These are phyloP conservation scores for Davidsoniella eucalypti DNA, from an alignment of 2,329 filamentous ascomycete species.

Conservation along the genomic window DNA sequence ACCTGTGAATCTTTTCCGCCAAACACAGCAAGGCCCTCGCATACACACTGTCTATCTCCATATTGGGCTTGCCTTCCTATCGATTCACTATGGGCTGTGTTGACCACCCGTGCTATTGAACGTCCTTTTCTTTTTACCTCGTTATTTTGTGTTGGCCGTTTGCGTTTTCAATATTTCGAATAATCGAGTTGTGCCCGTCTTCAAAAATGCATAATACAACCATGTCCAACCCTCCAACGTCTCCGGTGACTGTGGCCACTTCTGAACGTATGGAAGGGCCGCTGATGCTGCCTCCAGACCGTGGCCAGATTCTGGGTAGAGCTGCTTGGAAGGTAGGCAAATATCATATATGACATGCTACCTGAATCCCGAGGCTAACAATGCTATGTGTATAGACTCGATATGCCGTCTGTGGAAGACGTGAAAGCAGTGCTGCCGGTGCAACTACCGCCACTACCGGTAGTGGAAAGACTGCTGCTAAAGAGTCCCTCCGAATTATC, in stretches of 20 bases:
- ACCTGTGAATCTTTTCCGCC: no score
- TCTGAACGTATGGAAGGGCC: conserved; percentile 27
- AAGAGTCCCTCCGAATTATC: conserved; percentile 9
- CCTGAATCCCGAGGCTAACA: background rate
- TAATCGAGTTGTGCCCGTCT: no score
- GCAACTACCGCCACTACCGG: conserved; percentile 20
- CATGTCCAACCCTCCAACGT: conserved; percentile 12
- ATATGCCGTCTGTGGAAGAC: conserved; percentile 37
- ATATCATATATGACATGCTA: background rate
- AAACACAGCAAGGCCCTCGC: no score
- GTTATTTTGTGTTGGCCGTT: background rate
- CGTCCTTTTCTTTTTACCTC: background rate
- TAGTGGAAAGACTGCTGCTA: background rate
- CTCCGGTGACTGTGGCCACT: conserved; percentile 6
- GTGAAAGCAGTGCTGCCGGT: conserved; percentile 8
- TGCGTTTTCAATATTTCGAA: no score
- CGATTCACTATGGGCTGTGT: background rate
- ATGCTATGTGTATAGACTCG: conserved; percentile 28
- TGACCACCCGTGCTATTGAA: background rate
- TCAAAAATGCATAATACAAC: background rate
- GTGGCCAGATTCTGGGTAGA: conserved; percentile 32
- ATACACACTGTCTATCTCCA: no score
- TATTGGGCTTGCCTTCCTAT: background rate
- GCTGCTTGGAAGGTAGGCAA: conserved; percentile 33
- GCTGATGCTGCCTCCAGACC: conserved; percentile 34